Percentiles rank a stretch among this genome's conserved stretches.
phyloP scores from a whole-genome alignment of 331 rosid genomes.

The Rosa hybrid region DNA sequence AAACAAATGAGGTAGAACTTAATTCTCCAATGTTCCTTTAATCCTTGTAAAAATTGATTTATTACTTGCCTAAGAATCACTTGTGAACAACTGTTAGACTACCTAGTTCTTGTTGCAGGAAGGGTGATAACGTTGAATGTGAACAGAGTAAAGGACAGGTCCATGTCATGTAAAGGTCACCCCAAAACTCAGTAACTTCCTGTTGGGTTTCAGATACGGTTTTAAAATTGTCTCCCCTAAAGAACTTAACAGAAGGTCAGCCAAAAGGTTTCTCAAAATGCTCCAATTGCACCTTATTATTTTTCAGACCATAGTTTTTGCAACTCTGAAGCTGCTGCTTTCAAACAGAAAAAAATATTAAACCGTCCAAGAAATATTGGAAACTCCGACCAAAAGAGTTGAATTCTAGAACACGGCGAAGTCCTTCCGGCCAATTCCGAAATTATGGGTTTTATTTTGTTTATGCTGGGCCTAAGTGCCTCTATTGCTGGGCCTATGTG shows the following conservation, averaged over 20 bases:
- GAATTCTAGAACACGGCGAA: not conserved
- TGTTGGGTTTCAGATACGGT: not conserved
- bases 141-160: not conserved
- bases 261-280: not conserved
- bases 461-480: too few relatives aligned
- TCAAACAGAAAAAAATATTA: not conserved
- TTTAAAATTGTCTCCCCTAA: not conserved
- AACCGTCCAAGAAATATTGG: not conserved
- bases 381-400: not conserved
- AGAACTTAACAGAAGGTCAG: not conserved
- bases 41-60: too few relatives aligned
- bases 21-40: not conserved
- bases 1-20: not conserved
- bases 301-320: not conserved
- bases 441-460: too few relatives aligned
- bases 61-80: not conserved
- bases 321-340: not conserved
- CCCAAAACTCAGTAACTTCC: not conserved
- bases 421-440: not conserved
- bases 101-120: not conserved
- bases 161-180: not conserved
- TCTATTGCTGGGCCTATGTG: too few relatives aligned
- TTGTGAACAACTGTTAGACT: not conserved
- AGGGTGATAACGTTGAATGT: not conserved
- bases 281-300: not conserved